Evolutionary conservation across 2,329 filamentous ascomycete genomes (phyloP).

Genomic region (Incumbomyces lentus): DNA sequence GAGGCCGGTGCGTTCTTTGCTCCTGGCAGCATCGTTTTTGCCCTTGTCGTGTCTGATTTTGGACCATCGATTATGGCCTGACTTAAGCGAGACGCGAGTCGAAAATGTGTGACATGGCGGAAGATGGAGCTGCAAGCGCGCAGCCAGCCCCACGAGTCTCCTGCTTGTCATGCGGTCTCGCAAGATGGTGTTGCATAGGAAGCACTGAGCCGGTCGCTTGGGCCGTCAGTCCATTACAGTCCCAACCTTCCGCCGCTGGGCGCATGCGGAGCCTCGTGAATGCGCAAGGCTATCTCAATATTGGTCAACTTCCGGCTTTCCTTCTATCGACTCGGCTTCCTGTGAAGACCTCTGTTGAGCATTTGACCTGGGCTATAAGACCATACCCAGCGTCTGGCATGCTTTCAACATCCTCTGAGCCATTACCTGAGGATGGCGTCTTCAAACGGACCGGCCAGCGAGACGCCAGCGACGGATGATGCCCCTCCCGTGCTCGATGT

Average conservation of each 20-base stretch:
- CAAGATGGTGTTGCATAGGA: neutral
- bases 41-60: constrained; percentile 95
- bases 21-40: constrained; percentile 67
- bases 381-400: too few relatives aligned
- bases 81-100: constrained; percentile 22
- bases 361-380: too few relatives aligned
- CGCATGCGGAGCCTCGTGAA: neutral
- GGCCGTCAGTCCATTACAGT: neutral
- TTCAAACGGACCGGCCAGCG: neutral
- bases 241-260: neutral
- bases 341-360: too few relatives aligned
- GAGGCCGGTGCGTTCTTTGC: constrained; percentile 56
- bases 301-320: too few relatives aligned
- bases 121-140: constrained; percentile 3
- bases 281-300: too few relatives aligned
- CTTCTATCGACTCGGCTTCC: too few relatives aligned
- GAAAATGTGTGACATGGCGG: constrained; percentile 13
- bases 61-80: constrained; percentile 88
- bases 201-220: neutral
- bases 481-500: constrained; percentile 62
- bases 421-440: neutral
- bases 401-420: too few relatives aligned
- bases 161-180: neutral
- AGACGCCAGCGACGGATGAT: constrained; percentile 3
- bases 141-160: neutral